Evolutionary conservation across 192 early-diverging fungal species (phyloP).

Genomic region (Dimargaris xerosporica): DNA sequence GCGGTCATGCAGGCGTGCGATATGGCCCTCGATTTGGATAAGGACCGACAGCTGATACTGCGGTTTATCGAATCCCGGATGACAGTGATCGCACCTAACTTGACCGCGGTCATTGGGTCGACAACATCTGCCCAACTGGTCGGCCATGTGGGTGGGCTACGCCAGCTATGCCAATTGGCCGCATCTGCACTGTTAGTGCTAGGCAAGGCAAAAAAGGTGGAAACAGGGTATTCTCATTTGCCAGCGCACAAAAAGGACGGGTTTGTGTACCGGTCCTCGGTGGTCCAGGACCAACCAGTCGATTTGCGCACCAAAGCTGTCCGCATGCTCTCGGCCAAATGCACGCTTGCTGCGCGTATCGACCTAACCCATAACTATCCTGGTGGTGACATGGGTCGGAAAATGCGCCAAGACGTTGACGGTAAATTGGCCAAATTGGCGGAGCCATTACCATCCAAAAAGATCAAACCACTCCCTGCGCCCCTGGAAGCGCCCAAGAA

Average conservation of each 20-base stretch:
- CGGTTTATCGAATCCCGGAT: conserved; percentile 85
- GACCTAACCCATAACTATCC: conserved; percentile 51
- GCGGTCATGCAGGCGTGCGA: conserved; percentile 67
- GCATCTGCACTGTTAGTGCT: conserved; percentile 76
- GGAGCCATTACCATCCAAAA: conserved; percentile 73
- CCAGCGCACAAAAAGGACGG: conserved; percentile 8
- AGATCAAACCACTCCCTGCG: conserved; percentile 76
- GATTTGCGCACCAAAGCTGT: conserved; percentile 10
- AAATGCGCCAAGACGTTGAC: conserved; percentile 64
- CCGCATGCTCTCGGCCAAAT: conserved; percentile 15
- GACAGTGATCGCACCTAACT: conserved; percentile 85
- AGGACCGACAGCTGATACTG: conserved; percentile 43
- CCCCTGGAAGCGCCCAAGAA: conserved; percentile 86
- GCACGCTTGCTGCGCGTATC: conserved; percentile 71
- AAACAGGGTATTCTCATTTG: neutral
- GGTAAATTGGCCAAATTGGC: conserved; percentile 72
- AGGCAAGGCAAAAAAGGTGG: conserved; percentile 10
- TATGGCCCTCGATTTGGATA: conserved; percentile 55
- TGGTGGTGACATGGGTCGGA: conserved; percentile 60
- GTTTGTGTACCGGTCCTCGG: conserved; percentile 14
- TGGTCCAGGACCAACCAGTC: conserved; percentile 9
- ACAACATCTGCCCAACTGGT: conserved; percentile 81
- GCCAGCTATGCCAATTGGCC: conserved; percentile 72
- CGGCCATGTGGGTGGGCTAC: conserved; percentile 78
- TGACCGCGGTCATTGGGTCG: conserved; percentile 72